phyloP scores from a whole-genome alignment of 2,329 filamentous ascomycete species.

The Bipolaris zeicola region DNA sequence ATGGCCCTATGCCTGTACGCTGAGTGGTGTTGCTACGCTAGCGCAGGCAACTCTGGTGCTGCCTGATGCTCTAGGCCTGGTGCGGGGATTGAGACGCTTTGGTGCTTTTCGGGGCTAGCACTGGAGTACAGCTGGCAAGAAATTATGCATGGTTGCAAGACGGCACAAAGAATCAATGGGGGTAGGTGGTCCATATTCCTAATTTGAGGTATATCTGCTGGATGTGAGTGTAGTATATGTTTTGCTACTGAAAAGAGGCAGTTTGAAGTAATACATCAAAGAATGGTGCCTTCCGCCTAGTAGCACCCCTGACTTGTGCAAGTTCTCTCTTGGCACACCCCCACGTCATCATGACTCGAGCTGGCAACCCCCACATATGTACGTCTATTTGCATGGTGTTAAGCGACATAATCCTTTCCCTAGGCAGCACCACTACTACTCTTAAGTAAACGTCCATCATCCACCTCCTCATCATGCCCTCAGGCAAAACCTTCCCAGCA shows the following conservation, averaged over 20 bases:
- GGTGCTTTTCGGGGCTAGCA: not conserved
- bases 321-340: not conserved
- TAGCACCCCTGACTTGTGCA: not conserved
- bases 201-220: too few relatives aligned
- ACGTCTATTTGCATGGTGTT: not conserved
- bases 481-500: constrained; percentile 31
- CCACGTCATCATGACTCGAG: not conserved
- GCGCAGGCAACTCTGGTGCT: not conserved
- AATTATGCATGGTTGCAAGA: too few relatives aligned
- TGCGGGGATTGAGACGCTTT: not conserved
- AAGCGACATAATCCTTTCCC: not conserved
- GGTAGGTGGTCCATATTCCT: too few relatives aligned
- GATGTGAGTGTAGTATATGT: too few relatives aligned
- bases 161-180: too few relatives aligned
- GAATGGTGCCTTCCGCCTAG: too few relatives aligned
- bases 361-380: not conserved
- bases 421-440: not conserved
- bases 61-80: not conserved
- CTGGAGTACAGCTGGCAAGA: too few relatives aligned
- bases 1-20: too few relatives aligned
- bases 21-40: not conserved
- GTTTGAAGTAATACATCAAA: not conserved
- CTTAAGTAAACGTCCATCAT: not conserved
- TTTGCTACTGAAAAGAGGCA: not conserved
- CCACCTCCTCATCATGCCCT: not conserved